phyloP scores from a whole-genome alignment of 2,329 filamentous ascomycete genomes.

The Albifimbria verrucaria region DNA sequence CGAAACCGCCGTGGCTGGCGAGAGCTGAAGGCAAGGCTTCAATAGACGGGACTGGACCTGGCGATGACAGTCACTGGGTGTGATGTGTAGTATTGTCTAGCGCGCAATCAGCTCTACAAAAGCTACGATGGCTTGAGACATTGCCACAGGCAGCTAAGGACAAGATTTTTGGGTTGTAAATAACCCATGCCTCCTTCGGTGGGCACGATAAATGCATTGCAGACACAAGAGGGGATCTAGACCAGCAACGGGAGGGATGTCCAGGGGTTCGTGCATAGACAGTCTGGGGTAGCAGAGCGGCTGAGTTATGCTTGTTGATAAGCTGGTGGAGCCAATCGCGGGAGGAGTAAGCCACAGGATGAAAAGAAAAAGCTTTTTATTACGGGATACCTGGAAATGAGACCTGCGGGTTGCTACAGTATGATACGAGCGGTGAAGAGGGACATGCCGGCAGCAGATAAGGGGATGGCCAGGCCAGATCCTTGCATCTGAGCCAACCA shows the following conservation, averaged over 20 bases:
- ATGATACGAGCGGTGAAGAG: neutral
- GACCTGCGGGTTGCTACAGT: too few species aligned
- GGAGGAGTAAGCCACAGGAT: neutral
- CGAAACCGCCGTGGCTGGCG: neutral
- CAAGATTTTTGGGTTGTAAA: too few species aligned
- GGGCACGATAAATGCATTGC: neutral
- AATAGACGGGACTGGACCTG: neutral
- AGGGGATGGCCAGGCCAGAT: too few species aligned
- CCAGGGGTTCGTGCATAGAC: neutral
- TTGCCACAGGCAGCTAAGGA: too few species aligned
- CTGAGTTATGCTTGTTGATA: neutral
- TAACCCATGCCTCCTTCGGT: too few species aligned
- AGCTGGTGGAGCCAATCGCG: too few species aligned
- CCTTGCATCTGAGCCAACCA: too few species aligned
- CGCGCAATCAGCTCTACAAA: too few species aligned
- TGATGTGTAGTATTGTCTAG: too few species aligned
- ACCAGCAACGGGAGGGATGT: neutral
- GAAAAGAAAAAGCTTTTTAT: neutral
- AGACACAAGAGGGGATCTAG: neutral
- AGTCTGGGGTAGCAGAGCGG: neutral
- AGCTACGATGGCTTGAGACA: too few species aligned
- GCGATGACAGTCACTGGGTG: neutral
- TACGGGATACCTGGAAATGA: neutral
- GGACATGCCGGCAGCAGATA: too few species aligned
- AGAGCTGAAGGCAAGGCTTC: neutral